Evolutionary conservation across 345 rosid genomes (phyloP), one percentile per base, ranked within the genome.

Genomic region (Eucalyptus fibrosa): DNA sequence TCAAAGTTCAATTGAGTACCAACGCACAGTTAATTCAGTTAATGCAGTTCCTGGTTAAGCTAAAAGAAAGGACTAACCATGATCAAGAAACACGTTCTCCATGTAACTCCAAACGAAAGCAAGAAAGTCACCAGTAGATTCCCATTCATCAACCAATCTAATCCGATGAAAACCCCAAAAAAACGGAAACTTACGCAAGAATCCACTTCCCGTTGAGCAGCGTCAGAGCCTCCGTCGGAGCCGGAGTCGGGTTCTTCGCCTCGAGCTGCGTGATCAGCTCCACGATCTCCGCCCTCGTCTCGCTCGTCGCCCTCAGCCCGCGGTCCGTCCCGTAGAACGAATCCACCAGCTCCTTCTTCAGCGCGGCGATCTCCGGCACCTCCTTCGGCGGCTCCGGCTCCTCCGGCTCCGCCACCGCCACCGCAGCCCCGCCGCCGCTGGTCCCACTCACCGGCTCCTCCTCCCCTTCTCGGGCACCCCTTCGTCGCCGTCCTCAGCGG

Each of bases 191-290:
- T 94, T 94, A 97, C 99, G 94, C 96, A 44, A 97, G 98, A 91
- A 96, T 94, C 99, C 99, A 97, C 91, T 97, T 97, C 89, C 97
- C 99, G 77, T 97, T 94, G 93, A 97, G 98, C 87, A 94, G 93
- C 91, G 94, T 83, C 90, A 97, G 89, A 59, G 99, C 98, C 72
- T 97, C 96, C 47, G 97, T 97, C 1, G 99, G 99, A 1, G 95
- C 96, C 2, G 99, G 94, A 6, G 95, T 97, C 50, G 99, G 99
- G 91, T 97, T 97, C 93, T 91, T 95, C 23, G 96, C 94, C 91
- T 97, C 99, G 21, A 97, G 96, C 95, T 93, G 96, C 11, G 97
- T 95, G 40, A 97, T 97, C 59, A 97, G 97, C 92, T 97, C 99
- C 15, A 95, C 94, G 85, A 97, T 93, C 95, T 97, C 99, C 12